Base-by-base conservation (phyloP, 306 rosid genomes). In the Morella rubra region DNA sequence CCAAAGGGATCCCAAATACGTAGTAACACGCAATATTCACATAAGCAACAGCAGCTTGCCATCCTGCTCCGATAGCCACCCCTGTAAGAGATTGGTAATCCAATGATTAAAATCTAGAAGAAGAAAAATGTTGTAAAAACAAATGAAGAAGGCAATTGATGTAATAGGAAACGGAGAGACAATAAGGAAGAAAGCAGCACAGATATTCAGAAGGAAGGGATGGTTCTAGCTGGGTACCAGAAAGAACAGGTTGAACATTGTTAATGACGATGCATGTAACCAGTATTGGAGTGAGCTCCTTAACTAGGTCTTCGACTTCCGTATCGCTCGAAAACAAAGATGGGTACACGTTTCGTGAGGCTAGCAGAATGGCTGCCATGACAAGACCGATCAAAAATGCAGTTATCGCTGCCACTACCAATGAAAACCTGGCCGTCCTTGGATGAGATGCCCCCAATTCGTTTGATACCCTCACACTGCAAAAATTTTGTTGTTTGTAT, bases 381-480 rank as follows among this genome's bases (percentile, higher is more conserved):
- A 81, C 0, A 5, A 86, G 11, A 32, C 89, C 93, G 0, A 91
- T 49, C 0, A 87, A 0, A 37, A 72, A 77, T 0, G 98, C 84
- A 0, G 88, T 80, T 7, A 84, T 59, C n/a, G 90, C 90, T 0
- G 98, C 96, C 37, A 93, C 97, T 42, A 86, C 85, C 0, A 89
- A 59, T 37, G 97, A 89, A 75, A 91, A 93, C 72, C 74, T 90
- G 11, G 97, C 98, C 4, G 94, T 79, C 86, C 97, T 90, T 51
- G 98, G 97, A 58, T 91, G 98, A 37, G 71, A 78, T 69, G 93
- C 98, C 0, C 98, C 98, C n/a, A 93, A 60, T 82, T 93, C 98
- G 70, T 93, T 93, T 7, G 98, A 93, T 22, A 93, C 93, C 64
- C 98, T 84, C 82, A 93, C 98, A 53, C 98, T 93, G 87, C 84